Evolutionary conservation across 2,329 filamentous ascomycete species (phyloP), one percentile per base, ranked within the genome.

Genomic region (Stemphylium vesicarium): DNA sequence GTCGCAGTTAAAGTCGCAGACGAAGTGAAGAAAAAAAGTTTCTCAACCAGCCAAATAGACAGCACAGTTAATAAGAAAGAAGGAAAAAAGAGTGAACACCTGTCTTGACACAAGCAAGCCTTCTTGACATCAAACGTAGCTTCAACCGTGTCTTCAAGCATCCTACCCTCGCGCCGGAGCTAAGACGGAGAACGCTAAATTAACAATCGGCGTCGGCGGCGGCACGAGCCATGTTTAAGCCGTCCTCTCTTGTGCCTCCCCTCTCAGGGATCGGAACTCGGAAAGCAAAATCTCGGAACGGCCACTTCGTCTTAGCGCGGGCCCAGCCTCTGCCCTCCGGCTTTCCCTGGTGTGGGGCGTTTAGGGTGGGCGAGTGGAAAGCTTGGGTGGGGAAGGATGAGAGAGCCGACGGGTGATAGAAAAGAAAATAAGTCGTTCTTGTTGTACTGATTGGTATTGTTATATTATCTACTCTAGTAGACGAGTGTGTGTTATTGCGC

Each of bases 101-200:
- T 52, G 31, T 43, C 45, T n/a, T 39, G 20, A 50, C 20, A n/a
- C 20, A n/a, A 43, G 36, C 37, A 38, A 36, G 26, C 6, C 15
- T 8, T 33, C 36, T 39, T 57, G 53, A 49, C 42, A 40, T 52
- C 39, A 39, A 39, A 36, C 49, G 42, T 55, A 53, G 33, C 39
- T 52, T 65, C 56, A 68, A 72, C 63, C 60, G 69, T 72, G 69
- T 65, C 69, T 67, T 72, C 68, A 70, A 67, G 60, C 42, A 24
- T 22, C 38, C 22, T 24, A 6, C 22, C 24, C 22, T 22, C 18
- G 36, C 35, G 49, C 45, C 62, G 61, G 55, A 65, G 59, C 65
- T 69, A 68, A 68, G 62, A 66, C 64, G 64, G 61, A 60, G 58
- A 60, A 59, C 57, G 45, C 62, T 62, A 65, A 60, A 24, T 7